phyloP scores from a whole-genome alignment of 2,329 filamentous ascomycete species.

The Xylaria sp. region DNA sequence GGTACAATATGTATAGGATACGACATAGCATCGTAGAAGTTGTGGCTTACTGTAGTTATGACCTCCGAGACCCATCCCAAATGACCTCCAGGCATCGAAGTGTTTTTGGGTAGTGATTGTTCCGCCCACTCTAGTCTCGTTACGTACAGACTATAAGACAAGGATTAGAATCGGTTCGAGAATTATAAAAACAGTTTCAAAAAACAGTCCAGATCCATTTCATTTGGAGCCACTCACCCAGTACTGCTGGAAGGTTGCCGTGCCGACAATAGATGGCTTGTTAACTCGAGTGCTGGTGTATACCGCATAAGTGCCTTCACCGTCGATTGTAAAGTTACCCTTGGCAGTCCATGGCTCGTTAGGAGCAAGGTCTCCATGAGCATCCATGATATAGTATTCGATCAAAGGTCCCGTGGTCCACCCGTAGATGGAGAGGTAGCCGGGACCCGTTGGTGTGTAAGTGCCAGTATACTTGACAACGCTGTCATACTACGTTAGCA shows the following conservation, averaged over 20 bases:
- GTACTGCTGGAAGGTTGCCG: constrained; percentile 64
- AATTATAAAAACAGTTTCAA: background rate
- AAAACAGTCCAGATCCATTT: background rate
- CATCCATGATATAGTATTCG: constrained; percentile 69
- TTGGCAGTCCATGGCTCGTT: constrained; percentile 58
- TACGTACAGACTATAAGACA: constrained; percentile 52
- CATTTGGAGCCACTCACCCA: constrained; percentile 45
- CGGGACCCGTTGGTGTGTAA: constrained; percentile 52
- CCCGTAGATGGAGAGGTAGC: constrained; percentile 67
- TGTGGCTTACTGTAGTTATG: constrained; percentile 58
- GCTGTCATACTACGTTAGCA: constrained; percentile 37
- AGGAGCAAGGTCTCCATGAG: constrained; percentile 61
- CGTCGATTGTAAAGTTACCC: constrained; percentile 61
- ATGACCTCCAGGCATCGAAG: constrained; percentile 63
- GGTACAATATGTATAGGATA: background rate
- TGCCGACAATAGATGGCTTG: constrained; percentile 64
- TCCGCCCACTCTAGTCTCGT: constrained; percentile 61
- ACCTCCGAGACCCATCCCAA: constrained; percentile 59
- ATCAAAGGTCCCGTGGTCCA: constrained; percentile 55
- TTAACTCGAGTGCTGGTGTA: constrained; percentile 60
- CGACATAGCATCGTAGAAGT: background rate
- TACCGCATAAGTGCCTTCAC: constrained; percentile 63
- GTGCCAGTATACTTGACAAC: constrained; percentile 51
- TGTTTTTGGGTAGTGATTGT: constrained; percentile 63
- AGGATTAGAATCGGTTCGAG: background rate